These are phyloP conservation scores for Gnomoniopsis sp. DNA, from an alignment of 2,329 filamentous ascomycete species.

Conservation along the genomic window DNA sequence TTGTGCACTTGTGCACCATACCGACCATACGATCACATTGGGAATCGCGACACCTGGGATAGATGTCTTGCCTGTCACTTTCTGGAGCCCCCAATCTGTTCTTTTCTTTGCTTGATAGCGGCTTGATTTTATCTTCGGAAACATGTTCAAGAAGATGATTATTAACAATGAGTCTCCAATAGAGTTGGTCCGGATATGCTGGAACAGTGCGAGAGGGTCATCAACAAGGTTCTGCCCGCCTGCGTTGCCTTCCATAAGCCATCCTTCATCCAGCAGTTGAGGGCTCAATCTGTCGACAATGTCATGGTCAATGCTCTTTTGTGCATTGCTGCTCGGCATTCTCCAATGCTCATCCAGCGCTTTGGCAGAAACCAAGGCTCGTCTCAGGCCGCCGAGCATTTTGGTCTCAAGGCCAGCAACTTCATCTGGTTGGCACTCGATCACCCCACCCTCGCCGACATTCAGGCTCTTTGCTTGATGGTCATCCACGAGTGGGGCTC, in stretches of 20 bases:
- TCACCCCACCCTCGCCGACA: conserved; percentile 57
- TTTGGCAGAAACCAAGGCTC: conserved; percentile 49
- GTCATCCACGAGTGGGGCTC: conserved; percentile 63
- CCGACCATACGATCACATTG: too few relatives aligned
- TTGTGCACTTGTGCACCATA: neutral
- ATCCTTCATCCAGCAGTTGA: conserved; percentile 58
- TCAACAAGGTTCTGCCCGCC: conserved; percentile 58
- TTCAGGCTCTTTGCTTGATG: conserved; percentile 58
- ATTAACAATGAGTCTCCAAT: conserved; percentile 8
- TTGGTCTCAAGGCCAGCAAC: conserved; percentile 54
- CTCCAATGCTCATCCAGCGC: conserved; percentile 52
- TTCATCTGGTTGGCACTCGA: conserved; percentile 57
- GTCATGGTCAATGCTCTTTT: conserved; percentile 57
- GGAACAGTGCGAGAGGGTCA: conserved; percentile 57
- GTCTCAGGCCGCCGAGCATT: conserved; percentile 55
- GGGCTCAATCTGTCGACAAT: conserved; percentile 51
- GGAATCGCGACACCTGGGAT: neutral
- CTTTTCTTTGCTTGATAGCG: neutral
- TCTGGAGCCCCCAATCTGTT: neutral
- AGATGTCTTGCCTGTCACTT: neutral
- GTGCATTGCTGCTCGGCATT: conserved; percentile 57
- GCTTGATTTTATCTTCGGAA: neutral
- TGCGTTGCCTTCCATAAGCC: conserved; percentile 63
- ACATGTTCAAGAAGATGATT: neutral
- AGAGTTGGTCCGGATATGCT: conserved; percentile 56